A percentile compares a stretch with the other conserved stretches of the same genome.
Evolutionary conservation across 305 asterid species (phyloP).

Genomic region (Fraxinus floribunda): DNA sequence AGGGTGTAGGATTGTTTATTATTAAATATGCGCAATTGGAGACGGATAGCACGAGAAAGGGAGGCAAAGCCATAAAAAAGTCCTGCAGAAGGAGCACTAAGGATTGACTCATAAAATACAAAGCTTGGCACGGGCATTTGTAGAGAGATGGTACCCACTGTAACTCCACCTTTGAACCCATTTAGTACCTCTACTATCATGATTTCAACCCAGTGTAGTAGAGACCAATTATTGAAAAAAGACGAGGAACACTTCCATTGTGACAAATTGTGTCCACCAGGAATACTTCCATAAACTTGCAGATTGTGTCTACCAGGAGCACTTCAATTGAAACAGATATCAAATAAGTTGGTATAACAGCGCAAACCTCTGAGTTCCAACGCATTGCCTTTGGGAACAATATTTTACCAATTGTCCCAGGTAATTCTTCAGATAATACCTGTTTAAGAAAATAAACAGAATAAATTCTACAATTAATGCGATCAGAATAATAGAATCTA

Average conservation of each 20-base stretch:
- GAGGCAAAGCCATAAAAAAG: not conserved
- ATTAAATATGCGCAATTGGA: not conserved
- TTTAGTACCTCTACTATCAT: constrained; percentile 4
- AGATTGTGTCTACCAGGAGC: constrained; percentile 3
- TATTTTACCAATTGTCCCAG: constrained; percentile 61
- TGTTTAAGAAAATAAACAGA: constrained; percentile 33
- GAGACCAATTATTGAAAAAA: not conserved
- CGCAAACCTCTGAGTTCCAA: constrained; percentile 92
- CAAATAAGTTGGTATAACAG: constrained; percentile 23
- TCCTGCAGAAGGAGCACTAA: not conserved
- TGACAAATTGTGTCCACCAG: not conserved
- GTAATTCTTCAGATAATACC: constrained; percentile 92
- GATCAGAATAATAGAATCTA: constrained; percentile 1
- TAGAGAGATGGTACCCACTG: not conserved
- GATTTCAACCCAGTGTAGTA: not conserved
- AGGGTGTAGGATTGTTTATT: not conserved
- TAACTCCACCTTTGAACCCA: not conserved
- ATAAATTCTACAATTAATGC: constrained; percentile 20
- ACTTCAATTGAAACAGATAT: not conserved
- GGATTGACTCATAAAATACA: not conserved
- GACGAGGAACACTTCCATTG: not conserved
- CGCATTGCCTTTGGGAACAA: constrained; percentile 91
- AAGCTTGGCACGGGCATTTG: not conserved
- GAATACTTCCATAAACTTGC: constrained; percentile 2
- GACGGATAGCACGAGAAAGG: not conserved